Base-by-base conservation (phyloP, 2,329 filamentous ascomycete species). In the Xylariaceae sp. region DNA sequence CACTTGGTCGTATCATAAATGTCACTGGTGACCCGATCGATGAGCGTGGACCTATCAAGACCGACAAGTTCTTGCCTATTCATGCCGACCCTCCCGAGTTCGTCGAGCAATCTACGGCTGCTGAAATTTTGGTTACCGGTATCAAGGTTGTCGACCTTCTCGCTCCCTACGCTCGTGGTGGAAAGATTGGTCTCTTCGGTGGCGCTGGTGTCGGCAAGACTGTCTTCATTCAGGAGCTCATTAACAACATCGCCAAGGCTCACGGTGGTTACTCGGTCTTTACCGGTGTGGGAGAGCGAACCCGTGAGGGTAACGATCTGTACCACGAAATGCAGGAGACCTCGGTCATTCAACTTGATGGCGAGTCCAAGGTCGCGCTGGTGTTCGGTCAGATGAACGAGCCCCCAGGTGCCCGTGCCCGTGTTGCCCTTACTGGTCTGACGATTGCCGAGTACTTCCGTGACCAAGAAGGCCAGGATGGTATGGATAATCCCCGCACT, bases 321-420 rank as follows among this genome's bases (percentile, higher is more conserved):
- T 99, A 99, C 89, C 93, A 99, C 84, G 95, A 99, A 88, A 99
- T 99, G 95, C 95, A 98, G 86, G 93, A 99, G 84, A 99, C 95
- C 70, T 91, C 90, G 75, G 95, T 99, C 86, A 99, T 99, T 81
- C 88, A 99, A 81, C 91, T 99, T 68, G 95, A 99, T 67, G 95
- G 95, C 80, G 93, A 97, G 74, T 98, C 95, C 79, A 99, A 99
- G 89, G 95, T 98, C 84, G 91, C 95, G 65, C 84, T 99, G 70
- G 95, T 99, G 70, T 99, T 99, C 83, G 95, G 95, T 86, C 95
- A 99, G 86, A 99, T 99, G 95, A 99, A 99, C 88, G 95, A 99
- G 85, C 95, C 95, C 78, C 95, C 95, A 65, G 95, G 95, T 86
- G 95, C 95, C 75, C 95, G 95, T 92, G 95, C 95, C 77, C 93